Evolutionary conservation across 108 stramenopile species (phyloP), one percentile per base, ranked within the genome.

Genomic region (Chaetoceros muelleri): DNA sequence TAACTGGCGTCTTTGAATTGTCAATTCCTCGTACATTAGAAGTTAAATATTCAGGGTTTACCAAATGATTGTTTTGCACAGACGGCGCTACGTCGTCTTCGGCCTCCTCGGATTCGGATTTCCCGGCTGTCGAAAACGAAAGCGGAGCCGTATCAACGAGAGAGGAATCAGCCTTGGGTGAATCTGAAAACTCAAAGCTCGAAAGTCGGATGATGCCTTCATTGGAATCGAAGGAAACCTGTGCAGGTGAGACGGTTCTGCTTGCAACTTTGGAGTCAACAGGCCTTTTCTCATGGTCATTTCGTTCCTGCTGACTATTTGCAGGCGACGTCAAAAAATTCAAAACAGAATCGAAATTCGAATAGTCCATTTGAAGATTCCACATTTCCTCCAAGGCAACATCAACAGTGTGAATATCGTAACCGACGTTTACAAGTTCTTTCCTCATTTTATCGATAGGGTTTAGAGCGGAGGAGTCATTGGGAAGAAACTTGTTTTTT

Each of bases 311-410:
- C 13, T 40, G 8, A 10, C 13, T 13, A 5, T 40, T 40, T 5
- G 13, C 34, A 10, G 5, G 34, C 34, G 34, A 40, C 52, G 63
- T 31, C 23, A 71, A 50, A 62, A 61, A 71, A 1, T 30, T 26
- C 2, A 65, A 19, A 1, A 75, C 73, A 5, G 54, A 51, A 18
- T 66, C 52, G 64, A 46, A 66, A 28, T 74, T 60, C 46, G 70
- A 68, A 46, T 67, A 75, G 22, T 64, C 44, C 3, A 75, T 16
- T 21, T 53, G 48, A 40, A 65, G 46, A 19, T 75, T 52, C 67
- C 67, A 75, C 74, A 75, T 75, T 48, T 75, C 60, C 3, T 67
- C 66, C 74, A 71, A 67, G 13, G 74, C 74, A 8, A 13, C 17
- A 48, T 75, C 74, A 46, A 75, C 48, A 18, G 44, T 23, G n/a